Base-by-base conservation (phyloP, 2,329 filamentous ascomycete genomes). In the Domatiomyces globalis region DNA sequence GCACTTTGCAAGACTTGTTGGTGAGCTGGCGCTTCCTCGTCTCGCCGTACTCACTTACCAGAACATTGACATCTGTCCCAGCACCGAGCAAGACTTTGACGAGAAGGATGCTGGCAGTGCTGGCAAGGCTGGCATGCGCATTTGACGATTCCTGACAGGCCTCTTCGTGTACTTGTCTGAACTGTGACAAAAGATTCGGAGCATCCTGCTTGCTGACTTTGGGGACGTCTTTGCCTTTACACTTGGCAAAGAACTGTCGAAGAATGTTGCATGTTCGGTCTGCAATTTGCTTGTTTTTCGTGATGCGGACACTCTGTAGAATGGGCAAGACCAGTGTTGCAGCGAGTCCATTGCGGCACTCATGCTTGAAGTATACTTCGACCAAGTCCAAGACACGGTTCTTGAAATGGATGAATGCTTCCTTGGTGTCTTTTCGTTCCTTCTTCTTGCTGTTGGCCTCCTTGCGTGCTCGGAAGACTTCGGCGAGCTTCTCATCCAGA, bases 331-430 rank as follows among this genome's bases (percentile, higher is more conserved):
- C 71, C 7, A 92, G 68, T 39, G 80, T 73, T 44, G 92, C 78
- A 0, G 81, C 78, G 1, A 89, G 71, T 1, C 77, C 69, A 60
- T 81, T 84, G 19, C 75, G 75, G 17, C 84, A 78, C 67, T 92
- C 83, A 60, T 84, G 83, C 66, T 85, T 88, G 57, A 92, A 75
- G 66, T 87, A 96, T 56, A 92, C 84, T 54, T 84, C 80, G 9
- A 96, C 74, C 1, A 96, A 77, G 63, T 96, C 92, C 4, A 96
- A 77, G 5, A 95, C 84, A 43, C 89, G 85, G 67, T 87, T 86
- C 73, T 98, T 98, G 76, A 98, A 95, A 68, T 90, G 89, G 62
- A 94, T 73, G 63, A 96, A 86, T 18, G 81, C 87, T 59, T 90
- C 85, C 64, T 87, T 92, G 50, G 90, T 89, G 54, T 90, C 84